Base-by-base conservation (phyloP, 306 rosid species). In the Corylus americana region DNA sequence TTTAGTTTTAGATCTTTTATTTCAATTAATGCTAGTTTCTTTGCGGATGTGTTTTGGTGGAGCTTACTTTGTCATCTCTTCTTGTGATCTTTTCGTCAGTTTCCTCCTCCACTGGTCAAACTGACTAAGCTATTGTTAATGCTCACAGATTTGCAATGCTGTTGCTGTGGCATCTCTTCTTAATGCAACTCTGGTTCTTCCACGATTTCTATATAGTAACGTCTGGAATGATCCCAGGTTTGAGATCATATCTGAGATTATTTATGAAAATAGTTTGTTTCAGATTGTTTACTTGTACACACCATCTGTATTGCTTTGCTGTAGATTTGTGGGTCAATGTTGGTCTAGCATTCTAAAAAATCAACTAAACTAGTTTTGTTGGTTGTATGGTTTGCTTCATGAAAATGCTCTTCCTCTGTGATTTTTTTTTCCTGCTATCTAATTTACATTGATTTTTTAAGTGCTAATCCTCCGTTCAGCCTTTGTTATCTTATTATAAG, bases 181-280 rank as follows among this genome's bases (percentile, higher is more conserved):
- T 17, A 95, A 95, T 80, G 92, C 96, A 77, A 95, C 98, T 76
- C 87, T 95, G 37, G 97, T 95, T 53, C 80, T 89, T 79, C 99
- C 99, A 70, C 83, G 82, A 61, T 95, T 86, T 76, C 87, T 93
- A 44, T 91, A 91, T 91, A 95, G 99, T 87, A 95, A 91, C 53
- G 98, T 95, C 35, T 95, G 99, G 99, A 95, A 91, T 75, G 99
- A 95, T 83, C 98, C 99, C 0, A 95, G 99, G 99, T 95, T 76
- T 42, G 80, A 78, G 39, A 69, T 71, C 74, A 58, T 71, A 49
- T 58, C 73, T 42, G 44, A 55, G 14, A 57, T 18, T 70, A 62
- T 27, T 50, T 31, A 39, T 29, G 48, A 66, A 62, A 74, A 54
- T 61, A n/a, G 59, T 81, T 68, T 29, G 25, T 48, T 44, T 8